A percentile compares a stretch with the other conserved stretches of the same genome.
Conservation (phyloP, 306 rosid species). For the Ammopiptanthus mongolicus region DNA sequence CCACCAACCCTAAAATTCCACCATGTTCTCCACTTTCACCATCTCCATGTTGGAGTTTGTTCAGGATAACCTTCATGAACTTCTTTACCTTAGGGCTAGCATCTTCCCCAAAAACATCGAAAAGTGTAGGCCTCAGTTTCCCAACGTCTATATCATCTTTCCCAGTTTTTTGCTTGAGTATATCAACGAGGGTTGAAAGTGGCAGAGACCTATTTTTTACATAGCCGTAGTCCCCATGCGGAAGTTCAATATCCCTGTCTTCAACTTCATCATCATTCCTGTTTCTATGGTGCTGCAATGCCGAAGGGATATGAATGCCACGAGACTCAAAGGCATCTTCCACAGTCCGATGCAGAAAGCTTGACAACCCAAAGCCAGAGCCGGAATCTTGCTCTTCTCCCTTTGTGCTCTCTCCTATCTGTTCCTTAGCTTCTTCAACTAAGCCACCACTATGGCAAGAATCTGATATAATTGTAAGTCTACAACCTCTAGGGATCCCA, state of each 20-base stretch:
- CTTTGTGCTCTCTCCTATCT: slow-evolving; percentile 84
- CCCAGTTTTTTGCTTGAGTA: slow-evolving; percentile 90
- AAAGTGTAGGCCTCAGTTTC: slow-evolving; percentile 78
- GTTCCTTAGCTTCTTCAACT: slow-evolving; percentile 63
- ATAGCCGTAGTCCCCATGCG: slow-evolving; percentile 38
- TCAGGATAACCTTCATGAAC: slow-evolving; percentile 76
- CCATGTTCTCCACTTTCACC: slow-evolving; percentile 36
- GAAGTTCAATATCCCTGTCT: slow-evolving; percentile 44
- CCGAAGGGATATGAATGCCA: slow-evolving; percentile 65
- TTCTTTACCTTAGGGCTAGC: slow-evolving; percentile 97
- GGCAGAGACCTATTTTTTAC: slow-evolving; percentile 69
- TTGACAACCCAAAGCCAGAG: slow-evolving; percentile 48
- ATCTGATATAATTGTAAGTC: slow-evolving; percentile 81
- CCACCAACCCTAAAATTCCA: slow-evolving; percentile 72
- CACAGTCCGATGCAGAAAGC: slow-evolving; percentile 48
- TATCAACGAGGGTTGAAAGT: slow-evolving; percentile 72
- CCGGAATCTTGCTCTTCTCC: slow-evolving; percentile 20
- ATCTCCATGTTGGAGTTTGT: slow-evolving; percentile 46
- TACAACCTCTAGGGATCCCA: slow-evolving; percentile 52
- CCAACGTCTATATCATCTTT: slow-evolving; percentile 87
- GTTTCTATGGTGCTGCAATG: slow-evolving; percentile 17
- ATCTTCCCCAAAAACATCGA: slow-evolving; percentile 91
- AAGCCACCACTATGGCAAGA: slow-evolving; percentile 96
- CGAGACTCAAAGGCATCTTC: slow-evolving; percentile 63
- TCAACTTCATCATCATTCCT: slow-evolving; percentile 32